Evolutionary conservation across 106 monocot species (phyloP).

Genomic region (Dendrobium chrysotoxum): DNA sequence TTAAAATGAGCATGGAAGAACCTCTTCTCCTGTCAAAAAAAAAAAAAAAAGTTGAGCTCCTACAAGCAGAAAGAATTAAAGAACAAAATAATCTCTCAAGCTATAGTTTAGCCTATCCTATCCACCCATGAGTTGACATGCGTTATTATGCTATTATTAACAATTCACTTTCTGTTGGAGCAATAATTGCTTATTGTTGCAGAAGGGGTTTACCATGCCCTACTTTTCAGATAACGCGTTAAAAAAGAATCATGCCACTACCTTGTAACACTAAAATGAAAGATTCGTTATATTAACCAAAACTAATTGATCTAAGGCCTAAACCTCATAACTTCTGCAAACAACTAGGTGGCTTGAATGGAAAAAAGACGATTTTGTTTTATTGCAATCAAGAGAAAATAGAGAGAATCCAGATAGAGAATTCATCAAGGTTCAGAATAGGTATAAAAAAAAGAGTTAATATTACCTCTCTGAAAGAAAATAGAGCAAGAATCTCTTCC

Average conservation of each 20-base stretch:
- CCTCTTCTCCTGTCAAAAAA: constrained; percentile 52
- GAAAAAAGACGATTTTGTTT: not conserved
- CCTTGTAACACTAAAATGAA: too few relatives aligned
- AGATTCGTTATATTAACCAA: too few relatives aligned
- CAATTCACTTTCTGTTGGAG: not conserved
- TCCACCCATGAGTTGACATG: not conserved
- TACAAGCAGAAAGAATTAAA: not conserved
- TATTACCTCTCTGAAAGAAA: constrained; percentile 70
- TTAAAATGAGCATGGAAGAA: constrained; percentile 94
- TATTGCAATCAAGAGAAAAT: not conserved
- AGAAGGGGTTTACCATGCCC: not conserved
- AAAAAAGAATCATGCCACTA: too few relatives aligned
- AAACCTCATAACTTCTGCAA: too few relatives aligned
- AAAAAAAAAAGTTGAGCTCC: not conserved
- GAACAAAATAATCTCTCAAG: not conserved
- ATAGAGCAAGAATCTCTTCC: constrained; percentile 35
- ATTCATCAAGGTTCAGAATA: not conserved
- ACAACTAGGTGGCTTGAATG: too few relatives aligned
- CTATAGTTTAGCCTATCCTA: not conserved
- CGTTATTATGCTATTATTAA: too few relatives aligned
- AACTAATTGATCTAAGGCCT: too few relatives aligned
- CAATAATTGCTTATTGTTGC: not conserved
- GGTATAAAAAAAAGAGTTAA: not conserved
- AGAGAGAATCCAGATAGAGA: too few relatives aligned
- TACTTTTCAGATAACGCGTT: not conserved